phyloP scores from a whole-genome alignment of 257 asterid species.

The Solanum rostratum region DNA sequence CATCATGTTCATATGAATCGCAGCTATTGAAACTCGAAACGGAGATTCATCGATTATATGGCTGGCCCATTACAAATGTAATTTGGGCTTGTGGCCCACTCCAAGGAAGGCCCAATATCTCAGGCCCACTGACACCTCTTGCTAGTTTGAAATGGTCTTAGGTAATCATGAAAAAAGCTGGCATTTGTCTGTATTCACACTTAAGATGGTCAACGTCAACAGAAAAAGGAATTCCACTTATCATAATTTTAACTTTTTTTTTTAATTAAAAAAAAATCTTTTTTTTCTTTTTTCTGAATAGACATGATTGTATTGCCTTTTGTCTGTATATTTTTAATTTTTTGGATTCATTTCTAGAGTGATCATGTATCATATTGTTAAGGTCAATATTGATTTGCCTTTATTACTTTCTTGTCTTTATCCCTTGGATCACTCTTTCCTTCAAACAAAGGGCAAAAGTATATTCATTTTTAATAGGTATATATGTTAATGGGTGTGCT shows the following conservation, averaged over 20 bases:
- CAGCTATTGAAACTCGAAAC: conserved; percentile 9
- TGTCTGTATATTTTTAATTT: neutral
- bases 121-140: neutral
- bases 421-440: neutral
- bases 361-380: neutral
- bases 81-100: neutral
- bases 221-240: neutral
- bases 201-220: neutral
- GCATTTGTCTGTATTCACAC: neutral
- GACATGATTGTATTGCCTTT: neutral
- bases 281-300: neutral
- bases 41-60: neutral
- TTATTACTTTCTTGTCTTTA: neutral
- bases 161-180: neutral
- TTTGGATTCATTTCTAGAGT: neutral
- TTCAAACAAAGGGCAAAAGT: neutral
- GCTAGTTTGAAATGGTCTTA: neutral
- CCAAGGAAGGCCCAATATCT: neutral
- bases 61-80: neutral
- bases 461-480: neutral
- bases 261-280: neutral
- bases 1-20: neutral
- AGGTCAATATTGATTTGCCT: neutral
- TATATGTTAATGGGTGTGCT: neutral
- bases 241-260: neutral